Base-by-base conservation (phyloP, 108 stramenopile genomes). In the Cyclotella cryptica region DNA sequence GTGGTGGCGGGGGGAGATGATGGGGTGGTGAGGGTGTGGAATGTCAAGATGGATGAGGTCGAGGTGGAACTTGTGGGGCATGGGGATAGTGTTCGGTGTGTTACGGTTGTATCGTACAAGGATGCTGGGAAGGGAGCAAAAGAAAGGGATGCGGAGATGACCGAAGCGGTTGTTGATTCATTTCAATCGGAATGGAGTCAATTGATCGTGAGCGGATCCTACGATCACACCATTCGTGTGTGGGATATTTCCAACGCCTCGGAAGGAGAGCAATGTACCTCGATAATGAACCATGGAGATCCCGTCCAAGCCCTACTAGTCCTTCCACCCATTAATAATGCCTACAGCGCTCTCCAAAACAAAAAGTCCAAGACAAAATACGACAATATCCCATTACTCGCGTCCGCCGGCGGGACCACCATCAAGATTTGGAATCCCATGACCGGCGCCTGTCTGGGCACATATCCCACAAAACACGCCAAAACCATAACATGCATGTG, bases 341-440 rank as follows among this genome's bases (percentile, higher is more conserved):
- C 27, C 40, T 26, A 66, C 15, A 19, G 57, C 6, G 35, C 35
- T 35, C 35, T 35, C 21, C 41, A 46, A 44, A 17, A 69, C 7
- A 71, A 65, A 24, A 30, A 68, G 9, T 5, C 44, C 40, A 52
- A 61, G n/a, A 24, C 69, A 21, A 75, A 75, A 49, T 71, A 66
- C 28, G 81, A 82, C 64, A 71, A 75, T 72, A 67, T 88, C 0
- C 88, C 89, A 5, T 89, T 93, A 67, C 57, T 93, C 10, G 67
- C 90, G 8, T 93, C 92, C 1, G 92, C 90, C 8, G 92, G 92
- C 41, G 95, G 92, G 14, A 92, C 91, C 30, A 77, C 74, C 3
- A 66, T 96, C 64, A 96, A 92, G 75, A 81, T 96, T 24, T 96
- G 95, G 95, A 93, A 93, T 71, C 87, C 88, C 3, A 39, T 89